Percentiles rank a stretch among this genome's conserved stretches.
Conservation (phyloP, 768 basidiomycete genomes). For the Russula vinacea region DNA sequence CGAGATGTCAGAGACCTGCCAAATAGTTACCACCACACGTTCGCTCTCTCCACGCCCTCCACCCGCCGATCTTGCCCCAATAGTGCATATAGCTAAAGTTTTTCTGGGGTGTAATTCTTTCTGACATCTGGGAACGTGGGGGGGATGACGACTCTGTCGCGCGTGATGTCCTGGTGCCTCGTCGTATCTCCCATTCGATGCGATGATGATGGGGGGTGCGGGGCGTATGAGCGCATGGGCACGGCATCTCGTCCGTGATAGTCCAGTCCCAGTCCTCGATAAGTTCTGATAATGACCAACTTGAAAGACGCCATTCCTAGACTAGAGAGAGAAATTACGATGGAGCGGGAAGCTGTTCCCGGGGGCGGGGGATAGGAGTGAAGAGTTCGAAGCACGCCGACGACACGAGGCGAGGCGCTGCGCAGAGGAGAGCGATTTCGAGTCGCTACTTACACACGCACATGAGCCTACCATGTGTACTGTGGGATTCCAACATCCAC, state of each 20-base stretch:
- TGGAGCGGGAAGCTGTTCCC: background rate
- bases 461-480: background rate
- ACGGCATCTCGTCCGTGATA: background rate
- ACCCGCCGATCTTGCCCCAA: constrained; percentile 37
- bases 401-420: background rate
- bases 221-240: background rate
- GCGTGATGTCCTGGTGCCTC: constrained; percentile 39
- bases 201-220: background rate
- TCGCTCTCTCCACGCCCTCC: constrained; percentile 21
- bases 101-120: constrained; percentile 35
- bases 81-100: constrained; percentile 37
- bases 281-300: background rate
- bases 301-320: background rate
- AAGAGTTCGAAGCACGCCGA: background rate
- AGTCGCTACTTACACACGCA: background rate
- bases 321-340: background rate
- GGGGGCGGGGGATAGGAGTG: background rate
- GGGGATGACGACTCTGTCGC: constrained; percentile 33
- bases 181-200: constrained; percentile 40
- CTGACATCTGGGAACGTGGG: constrained; percentile 34
- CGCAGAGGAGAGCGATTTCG: background rate
- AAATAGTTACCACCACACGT: constrained; percentile 33
- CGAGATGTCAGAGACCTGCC: constrained; percentile 32
- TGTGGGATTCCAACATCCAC: background rate
- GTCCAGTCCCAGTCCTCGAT: background rate